Base-by-base conservation (phyloP, 768 basidiomycete genomes). In the Tricholoma bakamatsutake region DNA sequence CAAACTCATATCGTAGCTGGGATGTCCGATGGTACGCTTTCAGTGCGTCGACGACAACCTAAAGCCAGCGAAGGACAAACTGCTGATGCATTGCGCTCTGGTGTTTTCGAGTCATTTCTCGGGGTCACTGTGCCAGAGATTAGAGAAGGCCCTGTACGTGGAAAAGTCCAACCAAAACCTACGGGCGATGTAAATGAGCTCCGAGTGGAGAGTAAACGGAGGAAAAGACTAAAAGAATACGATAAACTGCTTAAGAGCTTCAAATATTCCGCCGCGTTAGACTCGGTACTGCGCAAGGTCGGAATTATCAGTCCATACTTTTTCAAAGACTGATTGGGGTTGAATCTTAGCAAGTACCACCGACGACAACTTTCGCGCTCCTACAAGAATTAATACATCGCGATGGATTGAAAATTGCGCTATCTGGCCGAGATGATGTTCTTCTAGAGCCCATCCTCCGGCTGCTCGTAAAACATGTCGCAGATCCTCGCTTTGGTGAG, bases 21-120 rank as follows among this genome's bases (percentile, higher is more conserved):
- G n/a, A 92, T 98, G 88, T 87, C 93, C 13, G 97, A 98, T 66
- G 96, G 96, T 2, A 98, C 96, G 1, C 78, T 99, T n/a, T 95
- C 95, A n/a, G 83, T 99, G 47, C 90, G 97, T 28, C 81, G 92
- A 61, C 82, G 95, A 56, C 88, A 92, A 61, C 81, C 79, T 15
- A 94, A 90, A 69, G 71, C 82, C 0, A 81, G 80, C n/a, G 84
- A 90, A 66, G 37, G 48, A 21, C 64, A 71, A 0, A 68, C 71
- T 3, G 62, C 68, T 2, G 72, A 73, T 43, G 70, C 76, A 4
- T 67, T 86, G 5, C 76, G 76, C 15, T 68, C 81, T 0, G 82
- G 84, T 8, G 73, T 82, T 12, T 87, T 83, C 63, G 87, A 90
- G 61, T 83, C 84, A 7, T 87, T 90, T 63, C 70, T 87, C 6